Conservation (phyloP, 805 yeast genomes). For the Danielia oregonensis region DNA sequence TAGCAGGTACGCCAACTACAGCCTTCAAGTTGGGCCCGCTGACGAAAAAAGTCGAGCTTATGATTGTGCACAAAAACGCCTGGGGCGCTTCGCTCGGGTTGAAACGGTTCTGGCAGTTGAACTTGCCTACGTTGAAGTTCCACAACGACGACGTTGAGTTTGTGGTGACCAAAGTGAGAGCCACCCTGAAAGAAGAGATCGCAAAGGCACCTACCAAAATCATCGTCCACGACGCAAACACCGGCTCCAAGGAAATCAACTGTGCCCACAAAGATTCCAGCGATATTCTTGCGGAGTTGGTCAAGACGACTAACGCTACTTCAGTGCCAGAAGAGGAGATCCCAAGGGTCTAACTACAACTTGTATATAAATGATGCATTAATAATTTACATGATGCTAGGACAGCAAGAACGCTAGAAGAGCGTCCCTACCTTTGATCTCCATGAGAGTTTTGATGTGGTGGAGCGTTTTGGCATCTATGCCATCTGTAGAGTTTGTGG, state of each 20-base stretch:
- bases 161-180: slow-evolving; percentile 50
- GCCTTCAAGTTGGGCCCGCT: slow-evolving; percentile 26
- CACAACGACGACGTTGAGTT: slow-evolving; percentile 74
- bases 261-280: slow-evolving; percentile 48
- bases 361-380: slow-evolving; percentile 3
- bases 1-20: slow-evolving; percentile 46
- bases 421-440: slow-evolving; percentile 65
- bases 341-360: too few species aligned
- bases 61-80: slow-evolving; percentile 42
- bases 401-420: slow-evolving; percentile 53
- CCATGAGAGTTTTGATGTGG: slow-evolving; percentile 57
- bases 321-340: slow-evolving; percentile 46
- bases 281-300: slow-evolving; percentile 56
- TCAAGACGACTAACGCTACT: slow-evolving; percentile 49
- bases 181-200: slow-evolving; percentile 9
- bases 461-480: slow-evolving; percentile 24
- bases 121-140: slow-evolving; percentile 73
- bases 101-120: slow-evolving; percentile 69
- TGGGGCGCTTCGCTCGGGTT: slow-evolving; percentile 60
- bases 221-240: slow-evolving; percentile 9
- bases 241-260: slow-evolving; percentile 36
- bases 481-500: not conserved
- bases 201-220: slow-evolving; percentile 11
- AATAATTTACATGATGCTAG: not conserved
- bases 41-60: slow-evolving; percentile 43